A percentile compares a stretch with the other conserved stretches of the same genome.
Conservation (phyloP, 1,139 yeast genomes). For the Suhomyces taliae region DNA sequence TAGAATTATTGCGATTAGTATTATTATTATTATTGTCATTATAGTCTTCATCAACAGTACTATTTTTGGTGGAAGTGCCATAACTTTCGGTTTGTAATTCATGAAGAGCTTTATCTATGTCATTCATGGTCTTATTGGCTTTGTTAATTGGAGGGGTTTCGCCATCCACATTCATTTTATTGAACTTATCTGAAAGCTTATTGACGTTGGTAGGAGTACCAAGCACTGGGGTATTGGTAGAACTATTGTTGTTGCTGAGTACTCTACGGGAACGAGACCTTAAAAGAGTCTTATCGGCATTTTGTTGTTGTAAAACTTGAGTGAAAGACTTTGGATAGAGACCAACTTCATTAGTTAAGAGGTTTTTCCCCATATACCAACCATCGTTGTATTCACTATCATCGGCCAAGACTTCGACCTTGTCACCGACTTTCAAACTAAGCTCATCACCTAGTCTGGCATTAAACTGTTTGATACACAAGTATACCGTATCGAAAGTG, state of each 20-base stretch:
- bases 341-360: constrained; percentile 72
- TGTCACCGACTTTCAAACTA: constrained; percentile 77
- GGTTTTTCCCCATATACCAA: constrained; percentile 91
- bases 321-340: constrained; percentile 88
- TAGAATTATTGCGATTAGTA: background rate
- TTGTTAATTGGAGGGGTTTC: constrained; percentile 14
- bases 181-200: constrained; percentile 20
- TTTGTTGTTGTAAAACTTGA: constrained; percentile 34
- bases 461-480: constrained; percentile 80
- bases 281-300: constrained; percentile 31
- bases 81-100: constrained; percentile 53
- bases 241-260: constrained; percentile 7
- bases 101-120: constrained; percentile 80
- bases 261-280: constrained; percentile 62
- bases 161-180: constrained; percentile 17
- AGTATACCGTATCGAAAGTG: constrained; percentile 27
- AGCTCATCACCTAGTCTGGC: constrained; percentile 91
- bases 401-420: constrained; percentile 84
- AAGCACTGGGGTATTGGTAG: constrained; percentile 3
- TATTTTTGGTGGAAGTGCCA: constrained; percentile 9
- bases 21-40: constrained; percentile 1
- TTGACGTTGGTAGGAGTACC: constrained; percentile 13
- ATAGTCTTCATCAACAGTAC: constrained; percentile 3
- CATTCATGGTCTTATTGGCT: constrained; percentile 65
- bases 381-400: constrained; percentile 95